Evolutionary conservation across 139 green algal species (phyloP).

Genomic region (Marvania coccoides): DNA sequence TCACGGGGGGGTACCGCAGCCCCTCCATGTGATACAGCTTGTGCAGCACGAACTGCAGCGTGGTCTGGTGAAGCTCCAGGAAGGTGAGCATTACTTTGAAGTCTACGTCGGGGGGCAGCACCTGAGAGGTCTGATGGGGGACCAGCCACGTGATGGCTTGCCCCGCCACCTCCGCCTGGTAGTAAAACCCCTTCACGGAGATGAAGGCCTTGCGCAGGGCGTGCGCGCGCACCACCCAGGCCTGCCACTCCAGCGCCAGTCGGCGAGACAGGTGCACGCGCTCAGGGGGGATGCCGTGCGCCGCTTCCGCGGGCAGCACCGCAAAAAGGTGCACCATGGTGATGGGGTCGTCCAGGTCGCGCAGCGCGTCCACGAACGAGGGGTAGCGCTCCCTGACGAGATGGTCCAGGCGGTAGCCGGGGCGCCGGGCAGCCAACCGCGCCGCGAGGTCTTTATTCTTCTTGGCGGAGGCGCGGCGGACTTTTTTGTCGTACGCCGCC

Average conservation of each 20-base stretch:
- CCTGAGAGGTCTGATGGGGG: conserved; percentile 80
- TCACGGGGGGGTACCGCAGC: conserved; percentile 78
- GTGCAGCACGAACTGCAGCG: conserved; percentile 84
- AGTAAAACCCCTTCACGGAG: conserved; percentile 85
- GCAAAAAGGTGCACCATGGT: conserved; percentile 96
- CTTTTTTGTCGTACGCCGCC: conserved; percentile 8
- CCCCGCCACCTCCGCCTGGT: conserved; percentile 84
- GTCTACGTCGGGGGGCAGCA: conserved; percentile 92
- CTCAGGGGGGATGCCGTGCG: conserved; percentile 47
- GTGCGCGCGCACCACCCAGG: conserved; percentile 76
- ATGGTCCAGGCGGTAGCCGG: conserved; percentile 84
- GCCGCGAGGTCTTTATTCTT: conserved; percentile 58
- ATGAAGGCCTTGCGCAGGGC: conserved; percentile 90
- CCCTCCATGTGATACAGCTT: conserved; percentile 90
- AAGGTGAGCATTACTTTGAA: conserved; percentile 98
- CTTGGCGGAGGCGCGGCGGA: conserved; percentile 78
- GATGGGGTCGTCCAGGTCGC: conserved; percentile 96
- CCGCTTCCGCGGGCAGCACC: conserved; percentile 64
- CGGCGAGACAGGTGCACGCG: conserved; percentile 37
- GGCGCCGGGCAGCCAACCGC: conserved; percentile 47
- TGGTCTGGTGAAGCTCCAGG: conserved; percentile 93
- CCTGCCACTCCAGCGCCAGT: conserved; percentile 91
- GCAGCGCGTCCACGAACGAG: conserved; percentile 91
- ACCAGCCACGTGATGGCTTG: conserved; percentile 93
- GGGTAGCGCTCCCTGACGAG: conserved; percentile 95